Base-by-base conservation (phyloP, 352 stramenopile species). In the Phytophthora podocarpi region DNA sequence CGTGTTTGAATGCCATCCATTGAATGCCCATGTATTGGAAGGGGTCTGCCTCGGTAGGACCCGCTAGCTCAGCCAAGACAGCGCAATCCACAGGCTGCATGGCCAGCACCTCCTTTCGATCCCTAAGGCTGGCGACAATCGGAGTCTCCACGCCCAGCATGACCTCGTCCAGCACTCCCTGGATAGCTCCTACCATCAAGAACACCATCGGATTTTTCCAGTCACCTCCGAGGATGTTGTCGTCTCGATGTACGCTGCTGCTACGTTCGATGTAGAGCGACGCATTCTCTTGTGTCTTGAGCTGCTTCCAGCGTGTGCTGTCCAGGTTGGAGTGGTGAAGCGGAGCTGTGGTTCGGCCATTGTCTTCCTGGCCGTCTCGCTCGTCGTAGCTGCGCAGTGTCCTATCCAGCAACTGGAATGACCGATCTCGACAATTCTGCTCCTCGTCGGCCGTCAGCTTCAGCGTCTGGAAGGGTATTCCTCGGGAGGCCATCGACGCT, bases 21-120 rank as follows among this genome's bases (percentile, higher is more conserved):
- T 70, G 67, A 26, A 83, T 65, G 6, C 55, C 54, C 6, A 72
- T 57, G 36, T 70, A 78, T 30, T 75, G 64, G 30, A 84, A 81
- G 0, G 72, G 74, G 34, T 79, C 62, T 1, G 53, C 36, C 16
- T 65, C 66, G 2, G 58, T 74, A 9, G 74, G 72, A 18, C 41
- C 61, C 5, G 59, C 60, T 9, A 84, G 46, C 30, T 72, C 55
- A 4, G 67, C 55, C 24, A 84, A 67, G 28, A 81, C 64, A 5
- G 58, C 64, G 32, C 56, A 67, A 35, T 68, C 20, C 18, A 69
- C 39, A 1, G 52, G 59, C 15, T 61, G 47, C 58, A 68, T 68
- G 16, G 43, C 48, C 15, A 64, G 21, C 23, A 56, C n/a, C 28
- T 73, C 65, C 5, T 68, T 67, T 3, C 65, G 80, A 7, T 74